Evolutionary conservation across 2,329 filamentous ascomycete species (phyloP).

Genomic region (Didymella arachidicola): DNA sequence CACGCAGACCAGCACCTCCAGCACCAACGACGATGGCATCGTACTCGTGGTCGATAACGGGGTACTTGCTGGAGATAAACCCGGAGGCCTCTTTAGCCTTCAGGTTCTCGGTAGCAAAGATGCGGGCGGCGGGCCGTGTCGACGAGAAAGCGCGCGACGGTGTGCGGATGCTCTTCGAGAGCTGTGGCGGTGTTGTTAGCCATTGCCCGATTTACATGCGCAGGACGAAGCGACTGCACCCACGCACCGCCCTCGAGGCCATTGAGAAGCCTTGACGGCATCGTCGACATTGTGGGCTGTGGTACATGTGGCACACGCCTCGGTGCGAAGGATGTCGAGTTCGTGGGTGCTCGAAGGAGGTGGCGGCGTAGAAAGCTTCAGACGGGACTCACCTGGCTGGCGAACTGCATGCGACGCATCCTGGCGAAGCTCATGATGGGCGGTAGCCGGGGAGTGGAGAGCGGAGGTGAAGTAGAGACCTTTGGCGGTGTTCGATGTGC

Average conservation of each 20-base stretch:
- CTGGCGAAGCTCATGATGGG: constrained; percentile 52
- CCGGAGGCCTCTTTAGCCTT: constrained; percentile 93
- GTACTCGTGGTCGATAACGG: constrained; percentile 98
- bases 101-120: constrained; percentile 84
- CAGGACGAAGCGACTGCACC: background rate
- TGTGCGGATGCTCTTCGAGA: constrained; percentile 68
- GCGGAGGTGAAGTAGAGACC: constrained; percentile 30
- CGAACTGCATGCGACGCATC: constrained; percentile 51
- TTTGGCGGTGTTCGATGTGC: constrained; percentile 34
- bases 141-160: constrained; percentile 85
- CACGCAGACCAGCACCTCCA: constrained; percentile 80
- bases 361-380: constrained; percentile 23
- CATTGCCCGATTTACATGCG: constrained; percentile 29
- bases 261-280: constrained; percentile 8
- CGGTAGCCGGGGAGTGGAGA: constrained; percentile 41
- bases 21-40: constrained; percentile 94
- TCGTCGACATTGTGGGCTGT: constrained; percentile 20
- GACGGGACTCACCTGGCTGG: constrained; percentile 47
- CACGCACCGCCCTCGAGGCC: constrained; percentile 1
- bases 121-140: constrained; percentile 80
- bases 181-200: constrained; percentile 57
- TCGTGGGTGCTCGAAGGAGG: constrained; percentile 21
- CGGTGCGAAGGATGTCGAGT: constrained; percentile 37
- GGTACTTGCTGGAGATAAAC: constrained; percentile 88
- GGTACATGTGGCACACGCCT: constrained; percentile 39